Conservation (phyloP, 2,329 filamentous ascomycete species). For the Xylaria sp. region DNA sequence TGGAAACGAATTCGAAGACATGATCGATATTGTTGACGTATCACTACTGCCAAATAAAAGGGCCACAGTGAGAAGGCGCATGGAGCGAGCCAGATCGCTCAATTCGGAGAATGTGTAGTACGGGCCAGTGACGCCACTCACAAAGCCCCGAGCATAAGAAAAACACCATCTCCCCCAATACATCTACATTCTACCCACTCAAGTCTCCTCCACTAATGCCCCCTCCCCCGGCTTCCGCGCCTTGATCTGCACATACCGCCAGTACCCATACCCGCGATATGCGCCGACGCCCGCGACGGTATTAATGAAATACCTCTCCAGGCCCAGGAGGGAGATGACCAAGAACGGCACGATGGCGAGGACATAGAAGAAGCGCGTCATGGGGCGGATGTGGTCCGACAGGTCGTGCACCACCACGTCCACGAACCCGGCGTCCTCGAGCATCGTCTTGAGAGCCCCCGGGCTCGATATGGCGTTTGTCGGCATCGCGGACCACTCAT, state of each 20-base stretch:
- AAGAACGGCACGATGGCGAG: conserved; percentile 54
- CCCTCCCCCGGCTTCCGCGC: conserved; percentile 45
- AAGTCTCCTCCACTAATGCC: neutral
- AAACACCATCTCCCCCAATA: no score
- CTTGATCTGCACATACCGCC: conserved; percentile 45
- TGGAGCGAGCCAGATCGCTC: no score
- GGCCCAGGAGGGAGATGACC: conserved; percentile 49
- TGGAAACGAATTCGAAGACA: no score
- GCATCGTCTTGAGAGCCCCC: conserved; percentile 48
- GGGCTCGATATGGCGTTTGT: conserved; percentile 47
- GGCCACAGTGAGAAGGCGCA: no score
- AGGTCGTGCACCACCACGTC: conserved; percentile 52
- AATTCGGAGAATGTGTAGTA: no score
- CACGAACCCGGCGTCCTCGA: conserved; percentile 52
- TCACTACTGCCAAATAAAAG: no score
- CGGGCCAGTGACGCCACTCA: no score
- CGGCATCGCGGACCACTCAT: conserved; percentile 53
- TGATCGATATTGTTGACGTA: no score
- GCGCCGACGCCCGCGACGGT: conserved; percentile 50
- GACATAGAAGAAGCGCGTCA: conserved; percentile 54
- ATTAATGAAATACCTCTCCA: conserved; percentile 55
- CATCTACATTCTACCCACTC: neutral
- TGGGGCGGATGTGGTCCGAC: conserved; percentile 54
- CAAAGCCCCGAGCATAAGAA: no score
- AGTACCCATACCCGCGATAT: conserved; percentile 43